Percentiles rank a stretch among this genome's conserved stretches.
Conservation (phyloP, 2,329 filamentous ascomycete species). For the Epichloe sibirici region DNA sequence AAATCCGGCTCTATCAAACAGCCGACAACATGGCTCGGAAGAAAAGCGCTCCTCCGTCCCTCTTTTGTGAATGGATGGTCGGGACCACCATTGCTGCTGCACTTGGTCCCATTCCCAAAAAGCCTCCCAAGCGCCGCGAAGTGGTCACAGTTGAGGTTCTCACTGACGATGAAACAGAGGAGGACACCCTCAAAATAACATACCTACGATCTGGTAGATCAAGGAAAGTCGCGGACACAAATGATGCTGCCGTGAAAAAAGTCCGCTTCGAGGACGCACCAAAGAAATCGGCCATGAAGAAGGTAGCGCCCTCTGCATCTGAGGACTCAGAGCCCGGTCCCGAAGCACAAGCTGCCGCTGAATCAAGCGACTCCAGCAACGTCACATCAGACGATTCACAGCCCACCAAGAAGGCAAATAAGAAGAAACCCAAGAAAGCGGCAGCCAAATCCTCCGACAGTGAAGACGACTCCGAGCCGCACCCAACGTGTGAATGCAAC, state of each 20-base stretch:
- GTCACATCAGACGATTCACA: slow-evolving; percentile 9
- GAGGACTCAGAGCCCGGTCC: slow-evolving; percentile 13
- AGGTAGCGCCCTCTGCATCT: slow-evolving; percentile 11
- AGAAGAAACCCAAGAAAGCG: slow-evolving; percentile 9
- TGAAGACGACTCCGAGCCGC: slow-evolving; percentile 21
- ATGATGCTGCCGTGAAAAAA: slow-evolving; percentile 21
- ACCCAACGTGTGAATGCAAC: slow-evolving; percentile 19
- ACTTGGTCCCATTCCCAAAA: slow-evolving; percentile 16
- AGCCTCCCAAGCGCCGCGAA: slow-evolving; percentile 15
- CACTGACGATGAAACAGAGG: slow-evolving; percentile 40
- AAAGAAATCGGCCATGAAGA: slow-evolving; percentile 27
- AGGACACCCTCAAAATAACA: slow-evolving; percentile 35
- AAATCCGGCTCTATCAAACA: neutral
- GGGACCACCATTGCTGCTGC: slow-evolving; percentile 23
- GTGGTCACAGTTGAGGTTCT: slow-evolving; percentile 30
- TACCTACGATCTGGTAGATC: slow-evolving; percentile 29
- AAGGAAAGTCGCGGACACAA: slow-evolving; percentile 2
- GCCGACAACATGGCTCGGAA: neutral
- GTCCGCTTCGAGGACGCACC: slow-evolving; percentile 29
- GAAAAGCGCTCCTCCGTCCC: neutral
- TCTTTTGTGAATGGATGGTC: slow-evolving; percentile 30
- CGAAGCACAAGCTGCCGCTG: slow-evolving; percentile 8
- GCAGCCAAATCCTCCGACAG: slow-evolving; percentile 12
- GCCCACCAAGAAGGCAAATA: slow-evolving; percentile 10
- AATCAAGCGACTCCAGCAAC: slow-evolving; percentile 11